Evolutionary conservation across 768 basidiomycete genomes (phyloP).

Genomic region (Boletus fagicola): DNA sequence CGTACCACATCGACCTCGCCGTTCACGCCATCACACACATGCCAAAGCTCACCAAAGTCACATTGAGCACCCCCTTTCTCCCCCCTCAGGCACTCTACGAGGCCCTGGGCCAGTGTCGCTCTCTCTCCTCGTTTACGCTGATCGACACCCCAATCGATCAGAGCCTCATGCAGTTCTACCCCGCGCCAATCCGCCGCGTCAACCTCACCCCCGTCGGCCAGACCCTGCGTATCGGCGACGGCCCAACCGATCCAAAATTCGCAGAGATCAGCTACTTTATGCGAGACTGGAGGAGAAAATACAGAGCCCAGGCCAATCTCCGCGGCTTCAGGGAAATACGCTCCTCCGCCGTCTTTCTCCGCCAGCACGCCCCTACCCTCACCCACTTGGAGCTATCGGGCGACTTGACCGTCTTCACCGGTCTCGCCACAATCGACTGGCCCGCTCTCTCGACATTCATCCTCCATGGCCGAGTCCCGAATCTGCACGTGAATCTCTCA

Average conservation of each 20-base stretch:
- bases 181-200: slow-evolving; percentile 25
- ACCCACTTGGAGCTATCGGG: slow-evolving; percentile 34
- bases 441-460: slow-evolving; percentile 30
- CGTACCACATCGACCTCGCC: slow-evolving; percentile 27
- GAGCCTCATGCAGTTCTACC: slow-evolving; percentile 32
- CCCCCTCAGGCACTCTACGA: slow-evolving; percentile 32
- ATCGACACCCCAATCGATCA: slow-evolving; percentile 38
- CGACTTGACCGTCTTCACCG: slow-evolving; percentile 26
- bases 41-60: slow-evolving; percentile 31
- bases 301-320: slow-evolving; percentile 31
- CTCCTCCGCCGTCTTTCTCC: slow-evolving; percentile 31
- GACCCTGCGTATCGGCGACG: slow-evolving; percentile 34
- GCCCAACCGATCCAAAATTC: slow-evolving; percentile 33
- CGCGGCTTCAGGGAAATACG: slow-evolving; percentile 32
- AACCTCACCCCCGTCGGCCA: slow-evolving; percentile 35
- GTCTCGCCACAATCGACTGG: slow-evolving; percentile 33
- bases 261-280: slow-evolving; percentile 35
- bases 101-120: slow-evolving; percentile 27
- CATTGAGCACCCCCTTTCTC: slow-evolving; percentile 33
- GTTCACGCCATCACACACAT: slow-evolving; percentile 27
- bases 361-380: slow-evolving; percentile 29
- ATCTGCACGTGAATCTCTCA: slow-evolving; percentile 6
- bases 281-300: slow-evolving; percentile 37
- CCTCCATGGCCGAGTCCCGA: slow-evolving; percentile 32
- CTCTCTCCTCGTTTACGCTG: slow-evolving; percentile 28